Conservation (phyloP, 306 rosid genomes). For the Dalbergia cochinchinensis region DNA sequence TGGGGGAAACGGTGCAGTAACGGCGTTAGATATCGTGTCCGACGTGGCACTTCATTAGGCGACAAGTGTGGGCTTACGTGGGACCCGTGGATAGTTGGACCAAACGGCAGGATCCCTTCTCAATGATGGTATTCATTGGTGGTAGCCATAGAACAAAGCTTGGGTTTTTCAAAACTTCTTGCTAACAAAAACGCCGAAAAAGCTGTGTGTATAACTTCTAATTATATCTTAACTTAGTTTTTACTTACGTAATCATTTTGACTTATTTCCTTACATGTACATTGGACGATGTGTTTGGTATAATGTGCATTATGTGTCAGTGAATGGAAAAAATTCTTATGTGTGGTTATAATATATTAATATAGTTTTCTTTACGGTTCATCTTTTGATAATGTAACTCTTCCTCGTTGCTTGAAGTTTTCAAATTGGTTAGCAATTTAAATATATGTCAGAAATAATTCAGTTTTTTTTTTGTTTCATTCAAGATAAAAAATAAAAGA, state of each 20-base stretch:
- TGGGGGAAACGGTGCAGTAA: slow-evolving; percentile 5
- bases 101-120: slow-evolving; percentile 52
- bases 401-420: too few species aligned
- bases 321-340: too few species aligned
- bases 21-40: slow-evolving; percentile 41
- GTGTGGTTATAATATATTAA: too few species aligned
- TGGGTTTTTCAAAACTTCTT: slow-evolving; percentile 43
- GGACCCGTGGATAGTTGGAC: slow-evolving; percentile 52
- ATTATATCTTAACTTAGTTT: background rate
- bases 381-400: too few species aligned
- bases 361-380: too few species aligned
- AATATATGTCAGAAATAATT: too few species aligned
- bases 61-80: slow-evolving; percentile 37
- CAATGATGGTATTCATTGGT: slow-evolving; percentile 37
- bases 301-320: too few species aligned
- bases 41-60: slow-evolving; percentile 44
- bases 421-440: too few species aligned
- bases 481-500: too few species aligned
- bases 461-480: too few species aligned
- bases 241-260: background rate
- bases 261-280: background rate
- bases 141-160: background rate
- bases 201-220: too few species aligned
- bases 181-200: background rate
- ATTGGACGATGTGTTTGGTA: background rate